Conservation (phyloP, 2,329 filamentous ascomycete genomes). For the Penicillium sp. region DNA sequence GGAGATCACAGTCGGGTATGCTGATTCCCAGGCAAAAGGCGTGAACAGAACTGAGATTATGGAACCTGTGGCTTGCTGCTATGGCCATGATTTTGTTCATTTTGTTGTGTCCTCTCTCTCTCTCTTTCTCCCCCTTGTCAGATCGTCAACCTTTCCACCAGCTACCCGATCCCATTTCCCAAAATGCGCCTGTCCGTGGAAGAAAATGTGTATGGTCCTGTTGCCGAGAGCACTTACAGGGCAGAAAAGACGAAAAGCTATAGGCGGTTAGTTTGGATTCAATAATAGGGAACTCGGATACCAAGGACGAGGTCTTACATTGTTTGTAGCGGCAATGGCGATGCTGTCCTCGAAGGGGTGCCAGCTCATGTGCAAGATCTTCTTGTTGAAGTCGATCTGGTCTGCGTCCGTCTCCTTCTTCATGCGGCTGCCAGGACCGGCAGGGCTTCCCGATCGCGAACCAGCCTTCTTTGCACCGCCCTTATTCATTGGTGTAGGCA, state of each 20-base stretch:
- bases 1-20: conserved; percentile 5
- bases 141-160: conserved; percentile 16
- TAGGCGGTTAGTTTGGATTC: conserved; percentile 10
- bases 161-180: conserved; percentile 18
- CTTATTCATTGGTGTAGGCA: conserved; percentile 95
- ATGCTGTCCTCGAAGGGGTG: conserved; percentile 99
- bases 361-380: conserved; percentile 99
- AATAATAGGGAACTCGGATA: neutral
- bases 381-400: conserved; percentile 99
- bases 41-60: conserved; percentile 25
- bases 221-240: conserved; percentile 49
- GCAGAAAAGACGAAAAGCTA: conserved; percentile 79
- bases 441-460: conserved; percentile 85
- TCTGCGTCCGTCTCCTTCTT: conserved; percentile 98
- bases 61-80: conserved; percentile 24
- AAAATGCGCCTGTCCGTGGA: conserved; percentile 27
- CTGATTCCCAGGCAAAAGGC: neutral
- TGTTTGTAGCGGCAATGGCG: conserved; percentile 98
- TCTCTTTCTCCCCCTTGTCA: conserved; percentile 16
- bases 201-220: conserved; percentile 18
- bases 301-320: conserved; percentile 64
- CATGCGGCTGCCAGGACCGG: conserved; percentile 88
- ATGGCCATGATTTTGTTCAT: conserved; percentile 21
- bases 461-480: conserved; percentile 77
- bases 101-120: conserved; percentile 1